These are phyloP conservation scores for Diaporthe capsici DNA, from an alignment of 2,329 filamentous ascomycete genomes.

Conservation along the genomic window DNA sequence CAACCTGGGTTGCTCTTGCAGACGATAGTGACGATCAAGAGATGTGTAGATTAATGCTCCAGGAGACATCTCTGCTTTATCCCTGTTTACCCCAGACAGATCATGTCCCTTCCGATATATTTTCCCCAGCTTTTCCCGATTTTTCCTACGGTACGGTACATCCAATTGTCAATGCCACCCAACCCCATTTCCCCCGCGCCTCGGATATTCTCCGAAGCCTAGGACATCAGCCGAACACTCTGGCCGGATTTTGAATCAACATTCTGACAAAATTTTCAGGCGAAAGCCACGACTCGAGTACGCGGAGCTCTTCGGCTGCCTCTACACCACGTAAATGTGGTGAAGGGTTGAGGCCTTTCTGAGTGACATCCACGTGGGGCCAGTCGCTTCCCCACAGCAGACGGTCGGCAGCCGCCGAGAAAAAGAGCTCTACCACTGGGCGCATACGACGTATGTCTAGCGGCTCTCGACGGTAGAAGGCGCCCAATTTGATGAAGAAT, in stretches of 20 bases:
- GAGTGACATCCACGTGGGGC: background rate
- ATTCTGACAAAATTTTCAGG: background rate
- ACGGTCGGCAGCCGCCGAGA: background rate
- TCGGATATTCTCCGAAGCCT: background rate
- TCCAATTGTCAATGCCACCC: background rate
- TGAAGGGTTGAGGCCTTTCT: background rate
- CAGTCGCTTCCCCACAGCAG: constrained; percentile 17
- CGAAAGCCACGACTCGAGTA: background rate
- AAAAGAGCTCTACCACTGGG: background rate
- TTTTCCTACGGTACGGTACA: background rate
- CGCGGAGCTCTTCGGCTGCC: constrained; percentile 2
- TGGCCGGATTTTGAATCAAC: background rate
- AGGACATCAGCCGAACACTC: constrained; percentile 4
- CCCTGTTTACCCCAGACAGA: background rate
- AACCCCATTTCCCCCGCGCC: background rate
- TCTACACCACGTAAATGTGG: background rate
- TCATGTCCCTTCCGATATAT: background rate
- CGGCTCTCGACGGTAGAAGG: constrained; percentile 16
- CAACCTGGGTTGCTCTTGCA: background rate
- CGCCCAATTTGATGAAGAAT: constrained; percentile 3
- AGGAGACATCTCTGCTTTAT: background rate
- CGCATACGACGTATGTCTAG: constrained; percentile 6
- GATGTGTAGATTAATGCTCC: background rate
- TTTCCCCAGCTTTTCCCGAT: background rate
- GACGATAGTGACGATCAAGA: background rate